Conservation (phyloP, 2,329 filamentous ascomycete species). For the Paraconiothyrium sp. region DNA sequence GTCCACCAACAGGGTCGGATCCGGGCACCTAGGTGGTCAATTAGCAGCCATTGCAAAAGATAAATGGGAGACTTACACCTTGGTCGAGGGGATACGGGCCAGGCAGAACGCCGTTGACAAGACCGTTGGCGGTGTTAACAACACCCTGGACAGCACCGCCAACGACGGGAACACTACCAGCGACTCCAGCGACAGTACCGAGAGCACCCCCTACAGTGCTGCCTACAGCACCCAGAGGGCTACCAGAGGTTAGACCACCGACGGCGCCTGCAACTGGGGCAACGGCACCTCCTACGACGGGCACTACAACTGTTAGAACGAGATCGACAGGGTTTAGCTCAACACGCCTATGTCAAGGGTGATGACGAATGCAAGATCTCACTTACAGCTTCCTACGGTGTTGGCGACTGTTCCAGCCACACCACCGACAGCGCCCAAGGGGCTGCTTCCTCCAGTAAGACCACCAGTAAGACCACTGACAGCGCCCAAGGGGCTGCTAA, state of each 20-base stretch:
- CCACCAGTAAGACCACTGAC: conserved; percentile 2
- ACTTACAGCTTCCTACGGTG: conserved; percentile 19
- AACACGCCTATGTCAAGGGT: neutral
- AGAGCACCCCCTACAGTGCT: neutral
- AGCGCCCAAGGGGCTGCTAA: neutral
- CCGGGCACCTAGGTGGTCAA: conserved; percentile 17
- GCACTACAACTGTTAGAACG: conserved; percentile 1
- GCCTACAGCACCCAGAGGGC: neutral
- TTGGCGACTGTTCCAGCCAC: conserved; percentile 11
- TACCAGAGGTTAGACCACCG: neutral
- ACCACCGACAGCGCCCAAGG: conserved; percentile 3
- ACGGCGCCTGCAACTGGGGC: neutral
- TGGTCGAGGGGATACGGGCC: conserved; percentile 4
- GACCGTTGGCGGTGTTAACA: neutral
- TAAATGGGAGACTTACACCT: conserved; percentile 10
- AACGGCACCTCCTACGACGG: conserved; percentile 12
- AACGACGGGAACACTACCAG: conserved; percentile 9
- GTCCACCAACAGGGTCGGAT: conserved; percentile 25
- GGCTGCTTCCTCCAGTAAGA: conserved; percentile 3
- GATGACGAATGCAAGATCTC: neutral
- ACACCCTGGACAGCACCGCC: conserved; percentile 1
- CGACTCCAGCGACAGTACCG: neutral
- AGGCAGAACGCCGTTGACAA: conserved; percentile 1
- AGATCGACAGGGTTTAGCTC: neutral
- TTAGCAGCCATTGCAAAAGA: neutral